Evolutionary conservation across 2,329 filamentous ascomycete species (phyloP).

Genomic region (Cercospora zeae-maydis): DNA sequence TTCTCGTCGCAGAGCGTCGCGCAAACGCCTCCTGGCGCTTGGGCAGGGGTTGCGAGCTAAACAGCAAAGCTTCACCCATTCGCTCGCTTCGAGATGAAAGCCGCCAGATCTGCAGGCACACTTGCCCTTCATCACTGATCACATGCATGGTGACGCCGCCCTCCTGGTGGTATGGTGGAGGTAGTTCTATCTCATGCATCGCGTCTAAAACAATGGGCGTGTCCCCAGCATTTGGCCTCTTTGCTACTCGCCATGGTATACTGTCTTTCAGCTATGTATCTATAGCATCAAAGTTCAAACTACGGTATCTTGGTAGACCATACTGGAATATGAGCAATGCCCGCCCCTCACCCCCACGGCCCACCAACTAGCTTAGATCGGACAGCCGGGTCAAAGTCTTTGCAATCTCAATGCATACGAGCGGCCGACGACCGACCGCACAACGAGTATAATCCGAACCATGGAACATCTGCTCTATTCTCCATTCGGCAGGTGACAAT

Average conservation of each 20-base stretch:
- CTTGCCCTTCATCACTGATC: background rate
- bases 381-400: background rate
- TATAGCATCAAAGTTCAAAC: too few relatives aligned
- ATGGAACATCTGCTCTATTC: background rate
- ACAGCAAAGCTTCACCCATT: slow-evolving; percentile 4
- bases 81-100: slow-evolving; percentile 3
- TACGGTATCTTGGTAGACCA: background rate
- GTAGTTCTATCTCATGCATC: background rate
- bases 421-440: background rate
- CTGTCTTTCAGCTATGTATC: background rate
- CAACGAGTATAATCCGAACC: background rate
- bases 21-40: slow-evolving; percentile 11
- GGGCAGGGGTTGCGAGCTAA: slow-evolving; percentile 2
- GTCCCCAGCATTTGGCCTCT: background rate
- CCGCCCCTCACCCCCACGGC: background rate
- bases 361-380: background rate
- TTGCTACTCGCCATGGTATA: background rate
- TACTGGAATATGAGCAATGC: background rate
- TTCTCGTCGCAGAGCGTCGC: slow-evolving; percentile 5
- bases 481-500: background rate
- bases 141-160: background rate
- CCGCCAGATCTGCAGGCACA: slow-evolving; percentile 9
- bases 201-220: background rate
- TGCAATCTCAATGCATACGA: slow-evolving; percentile 2
- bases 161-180: too few relatives aligned